Evolutionary conservation across 2,329 filamentous ascomycete species (phyloP).

Genomic region (Fusarium bulbicola): DNA sequence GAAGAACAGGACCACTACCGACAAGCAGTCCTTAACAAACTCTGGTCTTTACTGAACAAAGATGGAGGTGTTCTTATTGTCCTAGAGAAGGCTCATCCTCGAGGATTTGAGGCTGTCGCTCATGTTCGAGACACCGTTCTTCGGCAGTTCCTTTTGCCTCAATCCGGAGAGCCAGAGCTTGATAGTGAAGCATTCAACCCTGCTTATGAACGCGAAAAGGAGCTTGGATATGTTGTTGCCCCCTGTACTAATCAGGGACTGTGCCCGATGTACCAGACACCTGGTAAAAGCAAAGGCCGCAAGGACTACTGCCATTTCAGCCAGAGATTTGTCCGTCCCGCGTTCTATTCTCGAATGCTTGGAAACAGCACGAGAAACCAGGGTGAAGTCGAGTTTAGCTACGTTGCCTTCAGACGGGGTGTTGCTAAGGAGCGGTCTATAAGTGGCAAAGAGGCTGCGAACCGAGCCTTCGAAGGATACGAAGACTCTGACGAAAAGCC

Average conservation of each 20-base stretch:
- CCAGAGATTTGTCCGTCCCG: conserved; percentile 87
- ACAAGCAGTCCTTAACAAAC: conserved; percentile 82
- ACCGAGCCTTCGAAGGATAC: conserved; percentile 77
- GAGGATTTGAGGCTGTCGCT: conserved; percentile 92
- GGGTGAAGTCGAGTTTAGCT: conserved; percentile 91
- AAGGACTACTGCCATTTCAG: conserved; percentile 92
- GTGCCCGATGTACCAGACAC: conserved; percentile 87
- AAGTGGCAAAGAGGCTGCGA: conserved; percentile 66
- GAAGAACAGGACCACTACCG: conserved; percentile 79
- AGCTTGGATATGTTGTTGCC: conserved; percentile 71
- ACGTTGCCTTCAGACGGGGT: conserved; percentile 85
- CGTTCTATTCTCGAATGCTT: conserved; percentile 81
- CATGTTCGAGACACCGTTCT: conserved; percentile 83
- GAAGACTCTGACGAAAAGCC: conserved; percentile 59
- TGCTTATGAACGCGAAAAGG: conserved; percentile 55
- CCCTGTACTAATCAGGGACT: conserved; percentile 88
- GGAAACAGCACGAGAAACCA: conserved; percentile 77
- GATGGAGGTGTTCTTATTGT: conserved; percentile 87
- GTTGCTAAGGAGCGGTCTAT: conserved; percentile 48
- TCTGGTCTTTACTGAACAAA: conserved; percentile 87
- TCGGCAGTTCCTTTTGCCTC: conserved; percentile 72
- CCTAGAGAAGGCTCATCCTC: conserved; percentile 88
- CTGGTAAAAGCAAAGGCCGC: conserved; percentile 75
- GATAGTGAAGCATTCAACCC: conserved; percentile 52
- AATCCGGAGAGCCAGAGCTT: conserved; percentile 49